A percentile compares a stretch with the other conserved stretches of the same genome.
phyloP scores from a whole-genome alignment of 164 flowering plant species.

The Vitis labrusca region DNA sequence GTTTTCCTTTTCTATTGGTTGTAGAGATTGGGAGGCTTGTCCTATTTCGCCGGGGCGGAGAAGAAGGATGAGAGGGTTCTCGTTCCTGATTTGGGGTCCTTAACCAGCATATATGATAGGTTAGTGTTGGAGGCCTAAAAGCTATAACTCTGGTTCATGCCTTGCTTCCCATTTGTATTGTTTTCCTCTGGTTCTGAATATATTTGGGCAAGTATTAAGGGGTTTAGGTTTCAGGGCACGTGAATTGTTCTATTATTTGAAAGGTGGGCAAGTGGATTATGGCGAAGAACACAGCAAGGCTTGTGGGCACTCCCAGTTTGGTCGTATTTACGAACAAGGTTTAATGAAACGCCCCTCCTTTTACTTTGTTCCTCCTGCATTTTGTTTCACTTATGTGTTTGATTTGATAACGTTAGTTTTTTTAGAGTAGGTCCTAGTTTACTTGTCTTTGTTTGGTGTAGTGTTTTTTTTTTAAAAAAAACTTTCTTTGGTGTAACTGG shows the following conservation, averaged over 20 bases:
- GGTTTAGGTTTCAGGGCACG: conserved; percentile 72
- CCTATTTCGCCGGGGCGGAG: conserved; percentile 97
- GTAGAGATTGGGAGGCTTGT: conserved; percentile 87
- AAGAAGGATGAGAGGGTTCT: conserved; percentile 92
- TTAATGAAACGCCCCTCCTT: background rate
- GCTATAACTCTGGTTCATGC: background rate
- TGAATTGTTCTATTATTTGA: conserved; percentile 90
- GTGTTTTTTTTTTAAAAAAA: too few relatives aligned
- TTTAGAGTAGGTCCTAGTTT: background rate
- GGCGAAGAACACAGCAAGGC: conserved; percentile 92
- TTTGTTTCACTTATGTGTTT: background rate
- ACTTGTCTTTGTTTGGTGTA: too few relatives aligned
- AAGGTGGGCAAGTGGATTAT: conserved; percentile 95
- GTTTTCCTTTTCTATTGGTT: conserved; percentile 15
- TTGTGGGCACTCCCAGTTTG: conserved; percentile 84
- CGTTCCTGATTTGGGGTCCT: conserved; percentile 96
- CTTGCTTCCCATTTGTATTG: background rate
- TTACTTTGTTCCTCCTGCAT: background rate
- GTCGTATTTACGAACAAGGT: conserved; percentile 82
- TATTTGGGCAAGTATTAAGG: conserved; percentile 1
- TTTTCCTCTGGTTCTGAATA: background rate
- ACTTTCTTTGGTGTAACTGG: conserved; percentile 6
- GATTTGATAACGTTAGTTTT: background rate
- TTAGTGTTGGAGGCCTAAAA: conserved; percentile 18
- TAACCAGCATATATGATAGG: conserved; percentile 96